phyloP scores from a whole-genome alignment of 2,329 filamentous ascomycete genomes.

The Chaetothyriales sp. region DNA sequence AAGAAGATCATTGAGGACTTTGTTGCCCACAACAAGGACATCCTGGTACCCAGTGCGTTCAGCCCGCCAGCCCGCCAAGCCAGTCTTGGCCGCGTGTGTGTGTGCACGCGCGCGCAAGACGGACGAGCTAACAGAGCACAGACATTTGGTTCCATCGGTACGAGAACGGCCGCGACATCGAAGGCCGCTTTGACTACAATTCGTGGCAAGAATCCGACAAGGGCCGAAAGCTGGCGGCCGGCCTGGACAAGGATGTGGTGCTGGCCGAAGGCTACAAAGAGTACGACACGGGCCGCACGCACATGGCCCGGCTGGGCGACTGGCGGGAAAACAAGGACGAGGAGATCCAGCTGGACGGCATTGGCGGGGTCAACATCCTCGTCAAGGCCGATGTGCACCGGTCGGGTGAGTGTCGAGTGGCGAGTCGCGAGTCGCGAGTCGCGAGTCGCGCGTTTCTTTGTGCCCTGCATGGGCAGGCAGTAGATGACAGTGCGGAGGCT shows the following conservation, averaged over 20 bases:
- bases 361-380: slow-evolving; percentile 92
- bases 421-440: too few species aligned
- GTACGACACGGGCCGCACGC: slow-evolving; percentile 75
- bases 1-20: slow-evolving; percentile 85
- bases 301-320: slow-evolving; percentile 85
- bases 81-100: neutral
- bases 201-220: slow-evolving; percentile 94
- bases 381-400: slow-evolving; percentile 97
- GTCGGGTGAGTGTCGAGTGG: slow-evolving; percentile 58
- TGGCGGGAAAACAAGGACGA: slow-evolving; percentile 85
- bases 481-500: neutral
- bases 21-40: slow-evolving; percentile 80
- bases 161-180: slow-evolving; percentile 65
- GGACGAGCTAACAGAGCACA: slow-evolving; percentile 25
- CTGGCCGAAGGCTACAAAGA: slow-evolving; percentile 93
- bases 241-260: slow-evolving; percentile 64
- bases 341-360: slow-evolving; percentile 83
- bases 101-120: too few species aligned
- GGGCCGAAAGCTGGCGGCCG: slow-evolving; percentile 58
- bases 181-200: slow-evolving; percentile 97
- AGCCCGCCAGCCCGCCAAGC: neutral
- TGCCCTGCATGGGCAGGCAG: neutral
- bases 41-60: slow-evolving; percentile 81
- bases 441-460: too few species aligned
- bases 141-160: slow-evolving; percentile 97